Evolutionary conservation across 2,329 filamentous ascomycete species (phyloP).

Genomic region (Colletotrichum filicis): DNA sequence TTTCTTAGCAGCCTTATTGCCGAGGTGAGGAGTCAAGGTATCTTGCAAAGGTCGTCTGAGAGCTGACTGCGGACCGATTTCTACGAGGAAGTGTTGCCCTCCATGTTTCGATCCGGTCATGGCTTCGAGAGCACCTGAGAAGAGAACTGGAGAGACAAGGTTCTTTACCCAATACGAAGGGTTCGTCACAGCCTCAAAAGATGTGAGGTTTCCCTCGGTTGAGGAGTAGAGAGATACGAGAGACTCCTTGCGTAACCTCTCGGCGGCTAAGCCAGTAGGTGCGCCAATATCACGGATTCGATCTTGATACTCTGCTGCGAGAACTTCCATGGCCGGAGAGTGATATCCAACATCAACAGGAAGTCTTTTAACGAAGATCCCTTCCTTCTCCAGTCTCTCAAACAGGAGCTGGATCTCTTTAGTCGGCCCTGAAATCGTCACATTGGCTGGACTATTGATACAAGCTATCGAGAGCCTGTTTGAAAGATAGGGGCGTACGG

Average conservation of each 20-base stretch:
- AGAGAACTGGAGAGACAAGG: background rate
- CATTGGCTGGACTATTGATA: conserved; percentile 55
- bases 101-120: background rate
- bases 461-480: conserved; percentile 50
- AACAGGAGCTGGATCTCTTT: conserved; percentile 46
- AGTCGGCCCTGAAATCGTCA: conserved; percentile 54
- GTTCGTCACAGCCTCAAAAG: background rate
- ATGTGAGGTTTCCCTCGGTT: background rate
- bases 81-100: background rate
- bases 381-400: conserved; percentile 36
- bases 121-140: background rate
- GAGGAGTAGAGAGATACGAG: background rate
- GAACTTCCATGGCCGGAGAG: conserved; percentile 53
- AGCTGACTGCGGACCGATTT: conserved; percentile 28
- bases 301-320: conserved; percentile 48
- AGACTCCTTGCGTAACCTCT: background rate
- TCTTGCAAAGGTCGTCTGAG: conserved; percentile 24
- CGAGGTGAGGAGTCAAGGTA: background rate
- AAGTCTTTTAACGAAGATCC: conserved; percentile 48
- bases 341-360: conserved; percentile 55
- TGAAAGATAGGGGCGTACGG: conserved; percentile 42
- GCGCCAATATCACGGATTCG: background rate
- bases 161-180: background rate
- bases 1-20: background rate
- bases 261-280: background rate